phyloP scores from a whole-genome alignment of 441 rosid species.

The Arabidopsis lyrata region DNA sequence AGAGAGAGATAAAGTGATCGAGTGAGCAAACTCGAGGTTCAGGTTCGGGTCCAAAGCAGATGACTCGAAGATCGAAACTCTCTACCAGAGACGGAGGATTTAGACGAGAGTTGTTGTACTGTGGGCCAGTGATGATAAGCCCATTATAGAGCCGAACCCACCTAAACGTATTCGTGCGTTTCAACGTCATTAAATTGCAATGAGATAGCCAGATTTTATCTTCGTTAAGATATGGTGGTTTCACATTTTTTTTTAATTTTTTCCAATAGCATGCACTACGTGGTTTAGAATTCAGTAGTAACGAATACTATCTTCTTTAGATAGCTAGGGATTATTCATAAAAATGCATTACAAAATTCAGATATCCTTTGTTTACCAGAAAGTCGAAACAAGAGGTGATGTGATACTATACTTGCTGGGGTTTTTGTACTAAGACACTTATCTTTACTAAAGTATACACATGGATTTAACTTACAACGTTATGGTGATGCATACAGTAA shows the following conservation, averaged over 20 bases:
- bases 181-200: neutral
- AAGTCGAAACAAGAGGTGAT: neutral
- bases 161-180: neutral
- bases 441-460: slow-evolving; percentile 39
- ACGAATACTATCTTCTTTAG: too few species aligned
- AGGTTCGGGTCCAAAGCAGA: slow-evolving; percentile 41
- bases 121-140: neutral
- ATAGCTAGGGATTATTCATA: too few species aligned
- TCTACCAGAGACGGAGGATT: slow-evolving; percentile 17
- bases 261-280: too few species aligned
- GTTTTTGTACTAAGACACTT: slow-evolving; percentile 29
- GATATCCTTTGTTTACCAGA: slow-evolving; percentile 4
- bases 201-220: too few species aligned
- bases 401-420: neutral
- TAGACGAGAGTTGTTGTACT: slow-evolving; percentile 18
- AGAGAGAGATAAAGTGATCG: slow-evolving; percentile 52
- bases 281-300: too few species aligned
- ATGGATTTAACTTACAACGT: slow-evolving; percentile 26
- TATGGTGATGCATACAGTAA: slow-evolving; percentile 25
- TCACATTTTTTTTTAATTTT: too few species aligned
- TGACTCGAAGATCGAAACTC: slow-evolving; percentile 27
- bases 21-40: slow-evolving; percentile 16
- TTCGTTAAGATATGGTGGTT: too few species aligned
- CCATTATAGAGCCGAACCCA: neutral
- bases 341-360: slow-evolving; percentile 12